Conservation (phyloP, 75 land plant species). For the Picea sitchensis region DNA sequence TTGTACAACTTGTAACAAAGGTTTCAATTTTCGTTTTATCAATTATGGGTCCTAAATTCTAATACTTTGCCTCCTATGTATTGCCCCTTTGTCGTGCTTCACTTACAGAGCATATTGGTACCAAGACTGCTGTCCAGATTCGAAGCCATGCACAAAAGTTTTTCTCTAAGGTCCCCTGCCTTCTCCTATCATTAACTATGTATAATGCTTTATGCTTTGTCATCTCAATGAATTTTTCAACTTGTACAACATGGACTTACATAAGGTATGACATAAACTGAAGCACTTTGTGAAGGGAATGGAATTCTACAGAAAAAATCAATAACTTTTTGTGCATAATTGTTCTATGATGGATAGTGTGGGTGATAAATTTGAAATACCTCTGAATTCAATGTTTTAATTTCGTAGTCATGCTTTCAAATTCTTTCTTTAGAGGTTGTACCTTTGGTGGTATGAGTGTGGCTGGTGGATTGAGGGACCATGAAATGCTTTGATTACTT, state of each 20-base stretch:
- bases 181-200: conserved; percentile 8
- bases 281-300: neutral
- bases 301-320: neutral
- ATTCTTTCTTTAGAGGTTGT: neutral
- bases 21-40: neutral
- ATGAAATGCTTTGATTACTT: neutral
- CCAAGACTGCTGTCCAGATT: conserved; percentile 96
- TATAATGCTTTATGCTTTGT: neutral
- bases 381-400: neutral
- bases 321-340: neutral
- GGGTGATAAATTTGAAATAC: neutral
- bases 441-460: neutral
- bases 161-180: conserved; percentile 74
- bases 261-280: neutral
- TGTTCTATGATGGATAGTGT: neutral
- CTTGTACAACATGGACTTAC: neutral
- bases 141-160: conserved; percentile 98
- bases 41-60: neutral
- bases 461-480: neutral
- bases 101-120: conserved; percentile 84
- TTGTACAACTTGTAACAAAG: neutral
- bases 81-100: conserved; percentile 2
- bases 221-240: conserved; percentile 1
- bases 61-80: neutral
- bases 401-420: neutral